Percentiles rank a stretch among this genome's conserved stretches.
These are phyloP conservation scores for Auricularia sp. DNA, from an alignment of 768 basidiomycete genomes.

Conservation along the genomic window DNA sequence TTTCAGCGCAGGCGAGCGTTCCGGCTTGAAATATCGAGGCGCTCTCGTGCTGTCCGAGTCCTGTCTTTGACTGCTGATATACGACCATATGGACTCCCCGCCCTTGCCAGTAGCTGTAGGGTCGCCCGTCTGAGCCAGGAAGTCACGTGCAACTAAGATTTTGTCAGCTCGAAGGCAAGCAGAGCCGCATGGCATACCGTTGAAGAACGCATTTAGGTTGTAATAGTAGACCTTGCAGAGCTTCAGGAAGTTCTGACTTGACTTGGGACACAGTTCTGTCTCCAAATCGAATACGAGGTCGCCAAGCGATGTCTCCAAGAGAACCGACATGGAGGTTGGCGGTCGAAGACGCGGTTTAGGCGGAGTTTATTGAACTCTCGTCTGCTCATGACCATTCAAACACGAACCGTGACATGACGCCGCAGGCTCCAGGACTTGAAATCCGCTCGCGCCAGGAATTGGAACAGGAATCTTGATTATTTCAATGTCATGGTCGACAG, in stretches of 20 bases:
- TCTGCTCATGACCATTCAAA: neutral
- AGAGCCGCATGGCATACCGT: constrained; percentile 44
- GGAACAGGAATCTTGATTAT: too few species aligned
- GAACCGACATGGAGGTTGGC: constrained; percentile 63
- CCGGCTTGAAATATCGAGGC: constrained; percentile 82
- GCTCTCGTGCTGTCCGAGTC: constrained; percentile 32
- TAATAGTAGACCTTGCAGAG: constrained; percentile 96
- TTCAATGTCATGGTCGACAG: too few species aligned
- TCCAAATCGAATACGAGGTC: constrained; percentile 96
- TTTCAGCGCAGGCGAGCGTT: constrained; percentile 71
- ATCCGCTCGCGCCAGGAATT: too few species aligned
- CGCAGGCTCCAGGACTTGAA: too few species aligned
- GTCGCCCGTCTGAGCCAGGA: constrained; percentile 93
- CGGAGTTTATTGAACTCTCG: neutral
- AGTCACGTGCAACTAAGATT: constrained; percentile 82
- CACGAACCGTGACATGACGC: too few species aligned
- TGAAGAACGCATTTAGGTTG: constrained; percentile 96
- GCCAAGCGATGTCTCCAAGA: constrained; percentile 93
- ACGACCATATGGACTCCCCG: constrained; percentile 82
- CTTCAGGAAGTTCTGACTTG: constrained; percentile 94
- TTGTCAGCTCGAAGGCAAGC: constrained; percentile 1
- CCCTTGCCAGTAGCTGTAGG: constrained; percentile 91
- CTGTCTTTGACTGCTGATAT: constrained; percentile 24
- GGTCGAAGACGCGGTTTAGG: neutral
- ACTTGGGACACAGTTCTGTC: constrained; percentile 79